Conservation (phyloP, 2,329 filamentous ascomycete species). For the Aschersonia sp. region DNA sequence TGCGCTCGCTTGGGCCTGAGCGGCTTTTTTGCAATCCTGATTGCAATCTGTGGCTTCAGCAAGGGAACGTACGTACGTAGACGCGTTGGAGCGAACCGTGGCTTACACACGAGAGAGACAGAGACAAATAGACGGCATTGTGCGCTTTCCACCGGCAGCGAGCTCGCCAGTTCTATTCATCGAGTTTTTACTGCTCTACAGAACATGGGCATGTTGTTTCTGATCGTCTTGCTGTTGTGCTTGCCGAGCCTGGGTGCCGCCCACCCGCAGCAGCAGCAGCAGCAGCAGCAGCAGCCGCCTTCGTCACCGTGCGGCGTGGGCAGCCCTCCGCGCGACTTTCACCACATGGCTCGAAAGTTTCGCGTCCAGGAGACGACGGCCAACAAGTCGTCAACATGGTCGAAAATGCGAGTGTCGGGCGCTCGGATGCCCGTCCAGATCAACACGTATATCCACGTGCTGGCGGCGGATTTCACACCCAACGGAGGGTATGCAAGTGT, state of each 20-base stretch:
- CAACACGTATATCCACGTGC: conserved; percentile 1
- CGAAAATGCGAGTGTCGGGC: neutral
- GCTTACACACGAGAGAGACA: neutral
- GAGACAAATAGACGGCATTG: neutral
- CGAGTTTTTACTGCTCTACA: too few species aligned
- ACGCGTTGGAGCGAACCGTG: too few species aligned
- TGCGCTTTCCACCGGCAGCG: neutral
- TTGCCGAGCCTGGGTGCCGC: neutral
- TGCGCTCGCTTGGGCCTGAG: too few species aligned
- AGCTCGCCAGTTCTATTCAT: too few species aligned
- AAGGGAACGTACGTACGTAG: too few species aligned
- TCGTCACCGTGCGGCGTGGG: neutral
- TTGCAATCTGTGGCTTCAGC: too few species aligned
- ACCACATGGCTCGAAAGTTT: neutral
- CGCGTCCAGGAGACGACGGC: neutral
- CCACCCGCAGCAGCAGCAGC: too few species aligned
- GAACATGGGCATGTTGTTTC: neutral
- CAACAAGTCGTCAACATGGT: neutral
- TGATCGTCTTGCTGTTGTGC: neutral
- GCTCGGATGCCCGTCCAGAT: neutral
- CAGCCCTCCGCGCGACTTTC: neutral
- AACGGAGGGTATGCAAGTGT: conserved; percentile 1
- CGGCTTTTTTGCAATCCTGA: too few species aligned
- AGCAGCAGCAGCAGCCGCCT: too few species aligned
- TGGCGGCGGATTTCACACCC: neutral